phyloP scores from a whole-genome alignment of 495 filamentous ascomycete genomes.

The Halenospora varia region DNA sequence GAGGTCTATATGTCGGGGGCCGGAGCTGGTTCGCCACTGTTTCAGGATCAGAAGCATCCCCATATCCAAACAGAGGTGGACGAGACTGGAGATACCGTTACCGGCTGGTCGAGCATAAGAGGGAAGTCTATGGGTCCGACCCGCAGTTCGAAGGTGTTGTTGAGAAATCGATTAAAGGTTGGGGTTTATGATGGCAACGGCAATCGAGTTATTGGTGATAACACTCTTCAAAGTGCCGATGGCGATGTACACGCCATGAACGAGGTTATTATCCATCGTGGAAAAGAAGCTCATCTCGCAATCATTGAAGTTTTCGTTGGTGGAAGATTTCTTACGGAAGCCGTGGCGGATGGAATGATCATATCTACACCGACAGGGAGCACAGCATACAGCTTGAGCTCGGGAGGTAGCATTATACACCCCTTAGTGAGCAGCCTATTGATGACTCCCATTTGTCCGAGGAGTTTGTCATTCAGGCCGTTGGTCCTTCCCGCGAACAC shows the following conservation, averaged over 20 bases:
- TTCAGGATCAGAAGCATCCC: slow-evolving; percentile 29
- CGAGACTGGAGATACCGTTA: slow-evolving; percentile 28
- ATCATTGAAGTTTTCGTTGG: slow-evolving; percentile 86
- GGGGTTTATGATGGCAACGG: slow-evolving; percentile 67
- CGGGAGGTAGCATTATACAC: slow-evolving; percentile 92
- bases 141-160: slow-evolving; percentile 71
- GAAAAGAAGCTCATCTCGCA: slow-evolving; percentile 81
- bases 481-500: slow-evolving; percentile 84
- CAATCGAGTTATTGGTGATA: slow-evolving; percentile 34
- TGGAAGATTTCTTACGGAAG: slow-evolving; percentile 81
- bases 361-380: slow-evolving; percentile 90
- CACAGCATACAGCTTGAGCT: slow-evolving; percentile 90
- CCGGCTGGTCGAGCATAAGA: slow-evolving; percentile 66
- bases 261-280: slow-evolving; percentile 90
- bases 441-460: slow-evolving; percentile 90
- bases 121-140: slow-evolving; percentile 78
- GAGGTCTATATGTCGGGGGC: slow-evolving; percentile 93
- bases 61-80: slow-evolving; percentile 37
- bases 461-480: slow-evolving; percentile 87
- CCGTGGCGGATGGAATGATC: slow-evolving; percentile 92
- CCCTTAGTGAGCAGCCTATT: slow-evolving; percentile 83
- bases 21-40: slow-evolving; percentile 23
- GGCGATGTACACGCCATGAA: slow-evolving; percentile 83
- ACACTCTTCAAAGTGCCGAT: slow-evolving; percentile 22
- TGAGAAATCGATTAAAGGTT: slow-evolving; percentile 81